Base-by-base conservation (phyloP, 2,329 filamentous ascomycete species). In the Pyrenophora tritici-repentis region DNA sequence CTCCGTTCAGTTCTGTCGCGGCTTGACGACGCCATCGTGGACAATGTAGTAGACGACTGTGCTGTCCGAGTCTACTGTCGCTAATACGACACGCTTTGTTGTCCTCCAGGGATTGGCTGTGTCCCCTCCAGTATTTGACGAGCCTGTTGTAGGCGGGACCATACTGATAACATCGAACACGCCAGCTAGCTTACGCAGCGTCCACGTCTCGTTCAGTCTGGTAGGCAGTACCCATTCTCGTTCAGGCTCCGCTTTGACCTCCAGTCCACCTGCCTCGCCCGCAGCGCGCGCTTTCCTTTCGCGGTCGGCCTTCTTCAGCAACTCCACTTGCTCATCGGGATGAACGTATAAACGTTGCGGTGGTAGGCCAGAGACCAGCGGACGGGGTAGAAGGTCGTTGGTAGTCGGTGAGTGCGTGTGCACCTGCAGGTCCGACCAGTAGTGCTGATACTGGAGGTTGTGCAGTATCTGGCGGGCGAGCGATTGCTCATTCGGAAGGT, bases 21-120 rank as follows among this genome's bases (percentile, higher is more conserved):
- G 90, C 77, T 93, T 94, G 45, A 93, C 88, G 58, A 92, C 85
- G n/a, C 89, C 90, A 71, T 93, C 89, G 65, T 93, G 89, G 71
- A 93, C 84, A 56, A 92, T 81, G 68, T 94, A 94, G 74, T 93
- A 94, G 34, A 90, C 87, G 14, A 94, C 81, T 0, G 90, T 93
- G 58, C 89, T 92, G 73, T 94, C 90, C 63, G 88, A 85, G 67
- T 91, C 87, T 40, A 91, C 77, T 2, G 87, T 88, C 13, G 87
- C 89, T 43, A 94, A 77, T n/a, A 93, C 68, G 9, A 92, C 71
- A 54, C 89, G 80, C 77, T 92, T 93, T 40, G 71, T 74, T 17
- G 63, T 72, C 54, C 78, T 73, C 78, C 78, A 81, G 4, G 68
- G 69, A 45, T 74, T 75, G 41, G 47, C 49, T 14, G 60, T 22